Base-by-base conservation (phyloP, 768 basidiomycete species). In the Inosperma sp. region DNA sequence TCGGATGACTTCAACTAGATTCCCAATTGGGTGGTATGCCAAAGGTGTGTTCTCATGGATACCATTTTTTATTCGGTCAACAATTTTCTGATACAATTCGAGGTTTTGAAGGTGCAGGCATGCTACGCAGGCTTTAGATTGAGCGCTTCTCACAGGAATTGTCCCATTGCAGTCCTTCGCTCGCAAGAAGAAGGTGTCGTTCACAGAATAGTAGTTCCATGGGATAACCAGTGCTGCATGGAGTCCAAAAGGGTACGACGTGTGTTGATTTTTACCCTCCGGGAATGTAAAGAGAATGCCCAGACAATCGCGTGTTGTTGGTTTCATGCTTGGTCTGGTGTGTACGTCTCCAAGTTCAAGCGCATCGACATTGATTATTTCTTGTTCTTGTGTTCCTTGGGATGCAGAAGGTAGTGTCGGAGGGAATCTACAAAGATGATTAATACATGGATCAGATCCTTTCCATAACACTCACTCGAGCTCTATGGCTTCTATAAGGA, bases 161-260 rank as follows among this genome's bases (percentile, higher is more conserved):
- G n/a, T n/a, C n/a, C n/a, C n/a, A n/a, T n/a, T n/a, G 33, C 39
- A 42, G 23, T 25, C 35, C 22, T 34, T 30, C 17, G 46, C 27
- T 16, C 31, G 13, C n/a, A 47, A 31, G 17, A 35, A n/a, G 10
- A 47, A 21, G 14, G 17, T 4, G 22, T 33, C 22, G 13, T 19
- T 25, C 5, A 21, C n/a, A 14, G 35, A 29, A 3, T n/a, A 21
- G 31, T 56, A 59, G 33, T 55, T 31, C 63, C 63, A 62, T 13
- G 58, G 55, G 21, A 52, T 23, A 6, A 10, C 30, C 4, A 42
- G 33, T 7, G 22, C 5, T 12, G 52, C 46, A 40, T 64, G 62
- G 10, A 64, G 50, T 14, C 43, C 51, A 23, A 59, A 64, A 1
- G 62, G 62, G 49, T 64, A 64, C 16, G 50, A 33, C 12, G 39